phyloP scores from a whole-genome alignment of 2,329 filamentous ascomycete genomes.

The Aspergillus luchuensis region DNA sequence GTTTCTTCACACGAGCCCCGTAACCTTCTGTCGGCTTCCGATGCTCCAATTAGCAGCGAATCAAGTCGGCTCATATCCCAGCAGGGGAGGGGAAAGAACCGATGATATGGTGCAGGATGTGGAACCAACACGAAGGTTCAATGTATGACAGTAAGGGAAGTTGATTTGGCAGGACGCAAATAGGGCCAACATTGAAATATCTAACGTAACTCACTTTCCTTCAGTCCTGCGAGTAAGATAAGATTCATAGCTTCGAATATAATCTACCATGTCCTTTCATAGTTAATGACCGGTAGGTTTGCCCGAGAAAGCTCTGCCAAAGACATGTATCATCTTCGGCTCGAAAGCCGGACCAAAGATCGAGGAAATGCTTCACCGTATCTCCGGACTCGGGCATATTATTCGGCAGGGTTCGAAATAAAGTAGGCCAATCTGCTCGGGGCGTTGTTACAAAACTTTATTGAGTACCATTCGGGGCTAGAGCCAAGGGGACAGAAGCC shows the following conservation, averaged over 20 bases:
- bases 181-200: constrained; percentile 20
- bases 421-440: constrained; percentile 28
- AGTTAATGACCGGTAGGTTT: too few relatives aligned
- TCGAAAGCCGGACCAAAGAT: constrained; percentile 12
- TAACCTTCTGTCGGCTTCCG: constrained; percentile 16
- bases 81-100: constrained; percentile 22
- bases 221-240: constrained; percentile 31
- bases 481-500: neutral
- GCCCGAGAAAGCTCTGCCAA: too few relatives aligned
- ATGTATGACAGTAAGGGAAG: constrained; percentile 27
- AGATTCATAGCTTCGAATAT: neutral
- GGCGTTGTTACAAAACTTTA: constrained; percentile 22
- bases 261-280: too few relatives aligned
- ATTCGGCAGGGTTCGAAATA: constrained; percentile 15
- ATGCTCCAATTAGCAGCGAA: constrained; percentile 19
- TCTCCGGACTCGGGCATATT: constrained; percentile 14
- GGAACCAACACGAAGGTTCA: constrained; percentile 23
- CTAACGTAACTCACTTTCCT: constrained; percentile 21
- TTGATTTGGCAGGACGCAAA: constrained; percentile 12
- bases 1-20: constrained; percentile 20
- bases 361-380: constrained; percentile 25
- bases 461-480: constrained; percentile 5
- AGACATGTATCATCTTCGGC: too few relatives aligned
- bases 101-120: constrained; percentile 25
- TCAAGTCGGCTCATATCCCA: constrained; percentile 23